Evolutionary conservation across 2,329 filamentous ascomycete genomes (phyloP).

Genomic region (Pseudogymnoascus sp.): DNA sequence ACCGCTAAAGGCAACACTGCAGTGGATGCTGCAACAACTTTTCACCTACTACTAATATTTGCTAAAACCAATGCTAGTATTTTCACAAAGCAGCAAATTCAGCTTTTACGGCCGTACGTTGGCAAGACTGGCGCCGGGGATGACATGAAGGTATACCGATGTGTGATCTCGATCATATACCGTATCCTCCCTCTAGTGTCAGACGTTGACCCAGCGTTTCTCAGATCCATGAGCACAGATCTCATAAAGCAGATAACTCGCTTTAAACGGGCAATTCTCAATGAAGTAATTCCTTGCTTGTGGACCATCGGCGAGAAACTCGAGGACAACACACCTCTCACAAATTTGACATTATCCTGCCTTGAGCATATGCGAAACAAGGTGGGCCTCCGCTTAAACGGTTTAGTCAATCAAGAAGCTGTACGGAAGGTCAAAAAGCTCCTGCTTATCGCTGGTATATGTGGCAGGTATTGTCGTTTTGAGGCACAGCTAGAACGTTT

Average conservation of each 20-base stretch:
- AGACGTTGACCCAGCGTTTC: constrained; percentile 62
- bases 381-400: constrained; percentile 15
- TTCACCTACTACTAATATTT: constrained; percentile 79
- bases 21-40: constrained; percentile 48
- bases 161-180: constrained; percentile 81
- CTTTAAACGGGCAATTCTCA: constrained; percentile 60
- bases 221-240: constrained; percentile 69
- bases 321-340: constrained; percentile 59
- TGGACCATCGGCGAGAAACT: constrained; percentile 75
- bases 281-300: constrained; percentile 76
- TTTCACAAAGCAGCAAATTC: constrained; percentile 76
- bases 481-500: constrained; percentile 61
- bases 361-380: constrained; percentile 38
- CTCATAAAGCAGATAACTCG: constrained; percentile 68
- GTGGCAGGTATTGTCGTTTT: constrained; percentile 80
- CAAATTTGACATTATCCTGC: constrained; percentile 62
- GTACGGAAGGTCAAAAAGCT: constrained; percentile 46
- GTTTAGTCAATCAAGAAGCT: constrained; percentile 37
- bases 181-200: constrained; percentile 72
- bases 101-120: constrained; percentile 75
- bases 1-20: constrained; percentile 47
- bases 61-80: constrained; percentile 75
- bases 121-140: constrained; percentile 67
- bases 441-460: constrained; percentile 74
- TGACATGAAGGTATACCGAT: constrained; percentile 70